These are phyloP conservation scores for Fraxinus greggii DNA, from an alignment of 305 asterid species.

Conservation along the genomic window DNA sequence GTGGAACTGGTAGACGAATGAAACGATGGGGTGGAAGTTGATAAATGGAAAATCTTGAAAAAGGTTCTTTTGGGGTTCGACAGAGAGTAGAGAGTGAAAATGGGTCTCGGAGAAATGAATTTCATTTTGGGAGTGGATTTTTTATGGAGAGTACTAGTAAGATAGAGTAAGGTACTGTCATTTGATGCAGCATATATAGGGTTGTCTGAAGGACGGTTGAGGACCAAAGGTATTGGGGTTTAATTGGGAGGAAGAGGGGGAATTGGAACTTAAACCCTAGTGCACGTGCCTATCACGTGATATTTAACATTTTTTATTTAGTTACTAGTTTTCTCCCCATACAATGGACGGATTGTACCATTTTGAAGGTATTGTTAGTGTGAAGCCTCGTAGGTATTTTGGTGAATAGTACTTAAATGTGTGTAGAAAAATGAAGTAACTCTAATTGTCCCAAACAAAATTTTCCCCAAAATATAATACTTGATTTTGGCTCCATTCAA, in stretches of 20 bases:
- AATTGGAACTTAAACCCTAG: neutral
- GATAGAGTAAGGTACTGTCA: neutral
- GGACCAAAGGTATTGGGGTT: neutral
- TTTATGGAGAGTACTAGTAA: neutral
- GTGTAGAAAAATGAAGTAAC: too few species aligned
- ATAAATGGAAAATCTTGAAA: conserved; percentile 28
- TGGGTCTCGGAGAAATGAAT: conserved; percentile 30
- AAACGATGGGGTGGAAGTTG: conserved; percentile 35
- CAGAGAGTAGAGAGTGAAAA: conserved; percentile 30
- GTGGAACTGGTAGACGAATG: conserved; percentile 3
- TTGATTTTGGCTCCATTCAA: neutral
- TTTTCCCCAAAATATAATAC: too few species aligned
- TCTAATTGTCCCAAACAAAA: too few species aligned
- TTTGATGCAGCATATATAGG: neutral
- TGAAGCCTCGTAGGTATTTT: too few species aligned
- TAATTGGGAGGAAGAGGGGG: neutral
- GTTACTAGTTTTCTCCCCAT: too few species aligned
- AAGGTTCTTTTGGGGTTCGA: conserved; percentile 19
- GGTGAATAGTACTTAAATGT: too few species aligned
- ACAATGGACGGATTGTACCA: too few species aligned
- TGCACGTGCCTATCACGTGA: neutral
- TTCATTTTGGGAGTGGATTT: conserved; percentile 31
- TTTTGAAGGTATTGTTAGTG: too few species aligned
- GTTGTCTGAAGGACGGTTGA: neutral
- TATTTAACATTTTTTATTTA: neutral